Base-by-base conservation (phyloP, 371 early-diverging fungal genomes). In the Zopfochytrium polystomum region DNA sequence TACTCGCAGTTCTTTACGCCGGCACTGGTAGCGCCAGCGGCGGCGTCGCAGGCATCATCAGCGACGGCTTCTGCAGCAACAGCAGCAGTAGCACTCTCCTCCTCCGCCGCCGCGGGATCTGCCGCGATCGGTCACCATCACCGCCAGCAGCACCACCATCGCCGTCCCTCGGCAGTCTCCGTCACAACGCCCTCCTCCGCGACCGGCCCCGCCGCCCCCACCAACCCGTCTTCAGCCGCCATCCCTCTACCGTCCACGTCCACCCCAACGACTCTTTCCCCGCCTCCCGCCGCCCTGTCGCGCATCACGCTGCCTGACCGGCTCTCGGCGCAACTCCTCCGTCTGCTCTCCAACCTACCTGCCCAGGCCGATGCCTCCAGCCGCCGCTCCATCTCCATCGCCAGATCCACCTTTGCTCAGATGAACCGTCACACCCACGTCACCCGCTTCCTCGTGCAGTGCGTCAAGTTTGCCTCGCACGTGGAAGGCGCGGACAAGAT, bases 271-370 rank as follows among this genome's bases (percentile, higher is more conserved):
- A n/a, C n/a, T n/a, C n/a, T n/a, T n/a, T n/a, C n/a, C n/a, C n/a
- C n/a, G n/a, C n/a, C n/a, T n/a, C n/a, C n/a, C n/a, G n/a, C n/a
- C n/a, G n/a, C 56, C n/a, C 11, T 58, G 9, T 58, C 58, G 3
- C 5, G 50, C n/a, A 58, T 58, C 49, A 58, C 33, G 13, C 7
- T 58, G 4, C 58, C 58, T 15, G 58, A 58, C 20, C 25, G 49
- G 25, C 58, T 58, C 5, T 48, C 58, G 18, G 47, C 25, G 34
- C 58, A 58, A 25, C 58, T 58, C 2, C 33, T 58, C 3, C 27
- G 58, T n/a, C 9, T 58, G 29, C 49, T 58, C 6, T 46, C 58
- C 7, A 46, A 30, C 5, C 49, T 46, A 6, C 58, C 58, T 22
- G 25, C 22, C 9, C 23, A 7, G 9, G 9, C 9, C 23, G 25